Evolutionary conservation across 441 rosid genomes (phyloP).

Genomic region (Euphorbia schlechtendalii): DNA sequence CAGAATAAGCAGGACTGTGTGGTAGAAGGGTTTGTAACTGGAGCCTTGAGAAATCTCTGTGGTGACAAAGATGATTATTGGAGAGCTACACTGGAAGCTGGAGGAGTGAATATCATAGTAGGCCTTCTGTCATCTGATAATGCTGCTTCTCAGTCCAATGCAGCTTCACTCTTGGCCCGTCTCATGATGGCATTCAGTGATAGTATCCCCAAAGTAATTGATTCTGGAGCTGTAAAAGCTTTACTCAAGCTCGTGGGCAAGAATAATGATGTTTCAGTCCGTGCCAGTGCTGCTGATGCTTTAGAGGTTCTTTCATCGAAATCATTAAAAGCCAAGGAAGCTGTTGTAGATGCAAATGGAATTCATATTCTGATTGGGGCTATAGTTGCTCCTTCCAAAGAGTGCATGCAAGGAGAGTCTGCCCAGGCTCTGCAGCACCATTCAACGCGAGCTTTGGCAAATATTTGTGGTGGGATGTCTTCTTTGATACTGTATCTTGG

Average conservation of each 20-base stretch:
- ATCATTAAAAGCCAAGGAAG: slow-evolving; percentile 59
- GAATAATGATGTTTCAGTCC: slow-evolving; percentile 42
- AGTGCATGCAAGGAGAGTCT: slow-evolving; percentile 61
- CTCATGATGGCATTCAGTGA: slow-evolving; percentile 58
- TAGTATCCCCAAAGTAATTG: slow-evolving; percentile 62
- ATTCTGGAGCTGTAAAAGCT: slow-evolving; percentile 65
- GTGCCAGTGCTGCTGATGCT: slow-evolving; percentile 82
- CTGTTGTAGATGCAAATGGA: slow-evolving; percentile 55
- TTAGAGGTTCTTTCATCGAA: slow-evolving; percentile 68
- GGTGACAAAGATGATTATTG: slow-evolving; percentile 68
- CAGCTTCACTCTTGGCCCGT: slow-evolving; percentile 87
- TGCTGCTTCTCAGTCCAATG: slow-evolving; percentile 67
- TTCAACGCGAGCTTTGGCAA: slow-evolving; percentile 72
- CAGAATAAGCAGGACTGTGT: slow-evolving; percentile 55
- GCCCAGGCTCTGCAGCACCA: slow-evolving; percentile 57
- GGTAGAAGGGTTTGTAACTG: slow-evolving; percentile 73
- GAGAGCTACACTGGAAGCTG: slow-evolving; percentile 67
- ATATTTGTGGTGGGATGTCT: slow-evolving; percentile 76
- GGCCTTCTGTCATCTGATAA: slow-evolving; percentile 75
- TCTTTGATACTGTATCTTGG: slow-evolving; percentile 63
- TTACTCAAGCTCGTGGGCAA: slow-evolving; percentile 57
- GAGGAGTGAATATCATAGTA: slow-evolving; percentile 66
- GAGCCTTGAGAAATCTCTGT: slow-evolving; percentile 86
- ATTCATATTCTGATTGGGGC: slow-evolving; percentile 63
- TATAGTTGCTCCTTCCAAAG: slow-evolving; percentile 82